These are phyloP conservation scores for Fusarium virguliforme DNA, from an alignment of 2,329 filamentous ascomycete genomes.

Conservation along the genomic window DNA sequence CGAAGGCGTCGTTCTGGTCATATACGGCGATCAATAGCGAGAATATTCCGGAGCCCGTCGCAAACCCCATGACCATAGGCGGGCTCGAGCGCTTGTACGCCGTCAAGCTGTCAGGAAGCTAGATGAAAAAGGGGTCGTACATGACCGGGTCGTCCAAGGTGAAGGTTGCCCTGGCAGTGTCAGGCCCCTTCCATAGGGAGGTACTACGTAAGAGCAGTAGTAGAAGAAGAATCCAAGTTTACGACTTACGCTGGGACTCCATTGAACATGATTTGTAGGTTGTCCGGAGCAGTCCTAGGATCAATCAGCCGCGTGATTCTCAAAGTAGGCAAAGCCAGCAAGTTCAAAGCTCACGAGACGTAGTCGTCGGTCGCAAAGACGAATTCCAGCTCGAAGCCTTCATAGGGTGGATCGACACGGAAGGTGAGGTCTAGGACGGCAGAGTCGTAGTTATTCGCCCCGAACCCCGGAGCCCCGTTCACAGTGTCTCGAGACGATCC, in stretches of 20 bases:
- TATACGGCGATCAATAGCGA: slow-evolving; percentile 33
- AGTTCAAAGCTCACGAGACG: not conserved
- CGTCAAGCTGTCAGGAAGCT: slow-evolving; percentile 28
- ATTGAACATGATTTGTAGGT: not conserved
- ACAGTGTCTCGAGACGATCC: not conserved
- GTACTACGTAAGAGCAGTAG: not conserved
- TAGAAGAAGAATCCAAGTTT: not conserved
- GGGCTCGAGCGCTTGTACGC: slow-evolving; percentile 29
- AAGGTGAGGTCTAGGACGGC: slow-evolving; percentile 31
- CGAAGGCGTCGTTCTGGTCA: slow-evolving; percentile 15
- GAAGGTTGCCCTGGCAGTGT: not conserved
- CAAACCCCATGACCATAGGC: slow-evolving; percentile 17
- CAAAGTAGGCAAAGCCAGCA: not conserved
- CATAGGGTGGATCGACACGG: not conserved
- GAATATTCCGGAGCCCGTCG: not conserved
- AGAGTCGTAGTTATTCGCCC: not conserved
- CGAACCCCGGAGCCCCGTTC: slow-evolving; percentile 22
- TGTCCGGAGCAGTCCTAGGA: slow-evolving; percentile 15
- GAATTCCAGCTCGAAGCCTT: slow-evolving; percentile 25
- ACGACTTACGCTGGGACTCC: not conserved
- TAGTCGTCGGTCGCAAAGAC: slow-evolving; percentile 35
- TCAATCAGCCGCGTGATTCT: slow-evolving; percentile 1
- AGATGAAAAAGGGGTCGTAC: slow-evolving; percentile 15
- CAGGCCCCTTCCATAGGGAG: not conserved
- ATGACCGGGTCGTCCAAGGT: not conserved